Conservation (phyloP, 2,329 filamentous ascomycete species). For the Penicillium frequentans region DNA sequence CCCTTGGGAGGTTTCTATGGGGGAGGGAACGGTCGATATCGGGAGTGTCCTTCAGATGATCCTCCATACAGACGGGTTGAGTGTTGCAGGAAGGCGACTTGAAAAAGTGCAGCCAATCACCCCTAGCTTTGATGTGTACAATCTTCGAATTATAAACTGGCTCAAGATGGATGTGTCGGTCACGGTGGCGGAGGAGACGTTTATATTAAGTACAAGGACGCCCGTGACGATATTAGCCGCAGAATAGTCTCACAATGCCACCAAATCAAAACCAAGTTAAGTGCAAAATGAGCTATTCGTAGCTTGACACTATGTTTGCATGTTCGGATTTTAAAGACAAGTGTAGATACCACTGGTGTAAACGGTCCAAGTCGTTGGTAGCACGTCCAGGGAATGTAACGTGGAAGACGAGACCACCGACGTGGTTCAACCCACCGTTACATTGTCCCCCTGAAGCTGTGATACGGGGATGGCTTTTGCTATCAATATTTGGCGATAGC, state of each 20-base stretch:
- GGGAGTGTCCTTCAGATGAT: constrained; percentile 2
- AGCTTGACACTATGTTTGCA: not conserved
- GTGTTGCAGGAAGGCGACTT: not conserved
- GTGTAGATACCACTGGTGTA: not conserved
- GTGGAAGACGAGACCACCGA: not conserved
- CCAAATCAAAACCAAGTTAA: not conserved
- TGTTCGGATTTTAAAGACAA: not conserved
- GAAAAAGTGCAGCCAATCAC: not conserved
- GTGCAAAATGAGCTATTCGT: not conserved
- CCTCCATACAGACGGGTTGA: not conserved
- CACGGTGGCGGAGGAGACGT: not conserved
- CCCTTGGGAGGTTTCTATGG: not conserved
- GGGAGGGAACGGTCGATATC: not conserved
- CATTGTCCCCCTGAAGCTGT: not conserved
- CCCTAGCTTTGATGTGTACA: not conserved
- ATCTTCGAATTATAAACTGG: not conserved
- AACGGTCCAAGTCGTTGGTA: not conserved
- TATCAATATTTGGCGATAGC: not conserved
- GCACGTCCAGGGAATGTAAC: not conserved
- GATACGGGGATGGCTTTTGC: not conserved
- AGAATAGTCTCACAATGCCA: not conserved
- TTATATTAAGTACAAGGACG: not conserved
- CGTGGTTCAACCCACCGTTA: not conserved
- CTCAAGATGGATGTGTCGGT: not conserved
- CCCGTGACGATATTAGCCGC: constrained; percentile 1